Evolutionary conservation across 768 basidiomycete species (phyloP).

Genomic region (Serendipita indica): DNA sequence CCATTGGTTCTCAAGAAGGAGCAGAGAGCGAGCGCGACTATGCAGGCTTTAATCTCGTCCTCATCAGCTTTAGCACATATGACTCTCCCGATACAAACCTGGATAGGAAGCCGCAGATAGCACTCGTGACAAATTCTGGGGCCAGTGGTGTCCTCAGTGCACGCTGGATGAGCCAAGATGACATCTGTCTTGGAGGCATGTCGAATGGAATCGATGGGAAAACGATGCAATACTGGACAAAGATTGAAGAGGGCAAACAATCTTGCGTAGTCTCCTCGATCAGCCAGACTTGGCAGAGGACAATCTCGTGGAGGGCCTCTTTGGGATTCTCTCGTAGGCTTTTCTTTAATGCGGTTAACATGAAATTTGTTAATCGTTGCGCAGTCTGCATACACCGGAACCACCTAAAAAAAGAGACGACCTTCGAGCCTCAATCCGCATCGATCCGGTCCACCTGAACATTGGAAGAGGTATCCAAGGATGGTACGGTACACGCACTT

Average conservation of each 20-base stretch:
- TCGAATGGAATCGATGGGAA: constrained; percentile 64
- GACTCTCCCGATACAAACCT: constrained; percentile 11
- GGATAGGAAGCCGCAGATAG: constrained; percentile 36
- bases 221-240: constrained; percentile 54
- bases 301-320: constrained; percentile 41
- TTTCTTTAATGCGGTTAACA: neutral
- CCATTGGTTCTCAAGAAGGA: neutral
- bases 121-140: constrained; percentile 52
- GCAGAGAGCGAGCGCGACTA: constrained; percentile 30
- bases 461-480: constrained; percentile 11
- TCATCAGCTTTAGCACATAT: constrained; percentile 34
- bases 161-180: constrained; percentile 35
- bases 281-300: too few species aligned
- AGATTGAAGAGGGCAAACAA: constrained; percentile 44
- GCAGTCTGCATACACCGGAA: neutral
- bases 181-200: constrained; percentile 41
- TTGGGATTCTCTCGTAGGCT: constrained; percentile 55
- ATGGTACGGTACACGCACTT: constrained; percentile 54
- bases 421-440: neutral
- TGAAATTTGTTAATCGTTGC: neutral
- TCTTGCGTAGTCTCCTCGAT: too few species aligned
- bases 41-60: constrained; percentile 70
- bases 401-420: neutral
- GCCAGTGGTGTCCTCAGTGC: constrained; percentile 43
- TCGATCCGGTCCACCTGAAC: neutral